Evolutionary conservation across 169 alveolate genomes (phyloP).

Genomic region (Eimeria maxima): DNA sequence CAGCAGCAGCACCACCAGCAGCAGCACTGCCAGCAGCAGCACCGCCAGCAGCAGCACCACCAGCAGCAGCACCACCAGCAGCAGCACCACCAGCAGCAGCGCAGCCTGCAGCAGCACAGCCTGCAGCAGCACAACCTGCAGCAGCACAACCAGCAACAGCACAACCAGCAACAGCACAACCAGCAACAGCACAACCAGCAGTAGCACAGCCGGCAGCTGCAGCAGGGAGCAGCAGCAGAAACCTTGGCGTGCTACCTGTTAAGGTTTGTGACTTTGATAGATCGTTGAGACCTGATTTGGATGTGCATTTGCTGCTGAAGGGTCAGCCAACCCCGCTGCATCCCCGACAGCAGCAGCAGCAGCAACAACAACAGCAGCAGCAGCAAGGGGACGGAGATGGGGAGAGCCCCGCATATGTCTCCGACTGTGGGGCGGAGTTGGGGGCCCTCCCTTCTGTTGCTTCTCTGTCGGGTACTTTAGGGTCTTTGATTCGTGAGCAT

Average conservation of each 20-base stretch:
- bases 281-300: slow-evolving; percentile 15
- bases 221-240: slow-evolving; percentile 24
- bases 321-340: slow-evolving; percentile 56
- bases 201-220: slow-evolving; percentile 9
- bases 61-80: no score
- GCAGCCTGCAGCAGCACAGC: no score
- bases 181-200: background rate
- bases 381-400: slow-evolving; percentile 37
- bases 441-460: slow-evolving; percentile 49
- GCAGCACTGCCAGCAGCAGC: slow-evolving; percentile 12
- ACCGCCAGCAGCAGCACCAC: slow-evolving; percentile 12
- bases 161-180: no score
- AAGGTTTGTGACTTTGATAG: slow-evolving; percentile 38
- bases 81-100: no score
- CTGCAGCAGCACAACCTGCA: no score
- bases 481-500: slow-evolving; percentile 48
- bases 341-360: slow-evolving; percentile 60
- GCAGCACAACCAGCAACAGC: no score
- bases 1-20: background rate
- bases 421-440: slow-evolving; percentile 51
- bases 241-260: background rate
- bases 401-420: slow-evolving; percentile 50
- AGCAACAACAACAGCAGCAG: slow-evolving; percentile 50
- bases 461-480: slow-evolving; percentile 15
- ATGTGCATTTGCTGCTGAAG: slow-evolving; percentile 44